Conservation (phyloP, 1,139 yeast genomes). For the Scheffersomyces quercinus region DNA sequence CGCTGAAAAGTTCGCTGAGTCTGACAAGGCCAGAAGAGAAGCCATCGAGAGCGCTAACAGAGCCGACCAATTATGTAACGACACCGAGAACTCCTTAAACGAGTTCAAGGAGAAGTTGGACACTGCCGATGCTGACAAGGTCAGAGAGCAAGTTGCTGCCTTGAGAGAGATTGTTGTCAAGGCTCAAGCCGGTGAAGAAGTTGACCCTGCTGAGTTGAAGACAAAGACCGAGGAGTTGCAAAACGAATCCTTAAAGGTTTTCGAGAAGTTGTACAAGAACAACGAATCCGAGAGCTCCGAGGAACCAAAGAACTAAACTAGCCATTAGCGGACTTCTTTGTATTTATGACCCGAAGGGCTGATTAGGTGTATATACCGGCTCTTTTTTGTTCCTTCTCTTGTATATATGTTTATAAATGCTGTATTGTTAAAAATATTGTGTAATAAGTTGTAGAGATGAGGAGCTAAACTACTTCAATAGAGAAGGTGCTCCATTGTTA, state of each 20-base stretch:
- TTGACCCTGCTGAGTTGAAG: constrained; percentile 81
- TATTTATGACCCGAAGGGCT: constrained; percentile 5
- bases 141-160: constrained; percentile 71
- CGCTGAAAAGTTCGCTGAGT: constrained; percentile 96
- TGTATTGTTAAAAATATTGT: not conserved
- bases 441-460: no score
- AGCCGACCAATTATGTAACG: constrained; percentile 95
- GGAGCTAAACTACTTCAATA: no score
- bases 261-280: constrained; percentile 95
- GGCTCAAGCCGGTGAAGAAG: constrained; percentile 92
- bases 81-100: constrained; percentile 90
- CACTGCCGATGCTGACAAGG: constrained; percentile 82
- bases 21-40: constrained; percentile 94
- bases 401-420: constrained; percentile 3
- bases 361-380: constrained; percentile 12
- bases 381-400: constrained; percentile 1
- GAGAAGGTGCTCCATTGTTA: no score
- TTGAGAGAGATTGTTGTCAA: constrained; percentile 90
- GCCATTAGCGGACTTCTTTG: not conserved
- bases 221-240: constrained; percentile 94
- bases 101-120: constrained; percentile 95
- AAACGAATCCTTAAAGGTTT: constrained; percentile 86
- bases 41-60: constrained; percentile 94
- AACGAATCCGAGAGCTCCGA: constrained; percentile 32
- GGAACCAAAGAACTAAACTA: constrained; percentile 45